Evolutionary conservation across 2,329 filamentous ascomycete genomes (phyloP), one percentile per base, ranked within the genome.

Genomic region (Pyrenochaeta sp.): DNA sequence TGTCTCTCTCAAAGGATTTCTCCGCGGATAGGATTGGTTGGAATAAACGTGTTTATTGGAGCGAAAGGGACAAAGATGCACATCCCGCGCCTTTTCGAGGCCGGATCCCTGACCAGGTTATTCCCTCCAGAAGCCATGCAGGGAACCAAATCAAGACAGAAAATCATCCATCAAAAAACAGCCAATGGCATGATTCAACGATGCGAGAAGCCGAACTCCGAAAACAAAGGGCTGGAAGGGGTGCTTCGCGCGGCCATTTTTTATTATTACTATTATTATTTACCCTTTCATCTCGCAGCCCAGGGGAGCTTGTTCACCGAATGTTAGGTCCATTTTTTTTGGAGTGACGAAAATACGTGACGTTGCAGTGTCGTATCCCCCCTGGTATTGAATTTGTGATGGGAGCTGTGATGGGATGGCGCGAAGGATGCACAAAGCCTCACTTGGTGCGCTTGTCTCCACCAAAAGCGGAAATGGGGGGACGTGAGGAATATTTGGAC

Each of bases 371-470:
- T 46, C 33, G 31, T 33, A 17, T 37, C 7, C 17, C 33, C 27
- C n/a, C 29, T 42, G 49, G 43, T 27, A 41, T 51, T 41, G 49
- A 42, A 45, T 33, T n/a, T 33, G 31, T 33, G 18, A 39, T 39
- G 11, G 11, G 2, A n/a, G 18, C 12, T 20, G 17, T 21, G 35
- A 37, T 37, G 7, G 21, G 20, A 49, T 50, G 39, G 33, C 39
- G 49, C 44, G 51, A 53, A 48, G 58, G 49, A 48, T 29, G 15
- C 44, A 29, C 44, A 49, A 54, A 58, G 61, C 61, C 53, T 66
- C 56, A 58, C 46, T 60, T 54, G 20, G 30, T 40, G 39, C 15
- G 43, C 29, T 42, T 51, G 30, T 36, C 15, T 35, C 35, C 14
- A 39, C 32, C 33, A 2, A 29, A 46, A 54, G 17, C 2, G 15